These are phyloP conservation scores for Solanum medicagineum DNA, from an alignment of 257 asterid species.

Conservation along the genomic window DNA sequence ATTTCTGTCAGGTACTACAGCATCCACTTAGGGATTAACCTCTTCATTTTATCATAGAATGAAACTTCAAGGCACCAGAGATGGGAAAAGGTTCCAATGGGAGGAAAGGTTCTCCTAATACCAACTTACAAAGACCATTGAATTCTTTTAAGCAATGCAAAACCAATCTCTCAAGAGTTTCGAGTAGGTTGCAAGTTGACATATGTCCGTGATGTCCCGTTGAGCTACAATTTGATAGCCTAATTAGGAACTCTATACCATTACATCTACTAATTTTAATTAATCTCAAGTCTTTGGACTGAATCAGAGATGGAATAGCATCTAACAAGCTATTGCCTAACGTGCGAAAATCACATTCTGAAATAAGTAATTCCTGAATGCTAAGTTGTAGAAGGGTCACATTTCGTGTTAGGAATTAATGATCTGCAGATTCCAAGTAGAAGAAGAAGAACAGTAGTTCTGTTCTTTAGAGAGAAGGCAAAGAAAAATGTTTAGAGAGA, in stretches of 20 bases:
- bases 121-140: not conserved
- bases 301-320: not conserved
- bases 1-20: not conserved
- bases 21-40: not conserved
- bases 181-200: not conserved
- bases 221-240: not conserved
- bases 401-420: too few relatives aligned
- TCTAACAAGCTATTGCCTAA: conserved; percentile 4
- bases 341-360: not conserved
- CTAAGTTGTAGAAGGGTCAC: conserved; percentile 3
- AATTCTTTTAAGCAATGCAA: not conserved
- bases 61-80: not conserved
- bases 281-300: not conserved
- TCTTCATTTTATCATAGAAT: not conserved
- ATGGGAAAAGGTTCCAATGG: conserved; percentile 5
- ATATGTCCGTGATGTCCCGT: not conserved
- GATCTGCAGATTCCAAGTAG: too few relatives aligned
- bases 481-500: too few relatives aligned
- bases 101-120: not conserved
- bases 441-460: too few relatives aligned
- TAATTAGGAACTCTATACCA: conserved; percentile 10
- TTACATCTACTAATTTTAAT: not conserved
- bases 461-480: too few relatives aligned
- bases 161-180: not conserved
- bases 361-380: not conserved